These are phyloP conservation scores for Cubamyces sp. DNA, from an alignment of 768 basidiomycete species.

Conservation along the genomic window DNA sequence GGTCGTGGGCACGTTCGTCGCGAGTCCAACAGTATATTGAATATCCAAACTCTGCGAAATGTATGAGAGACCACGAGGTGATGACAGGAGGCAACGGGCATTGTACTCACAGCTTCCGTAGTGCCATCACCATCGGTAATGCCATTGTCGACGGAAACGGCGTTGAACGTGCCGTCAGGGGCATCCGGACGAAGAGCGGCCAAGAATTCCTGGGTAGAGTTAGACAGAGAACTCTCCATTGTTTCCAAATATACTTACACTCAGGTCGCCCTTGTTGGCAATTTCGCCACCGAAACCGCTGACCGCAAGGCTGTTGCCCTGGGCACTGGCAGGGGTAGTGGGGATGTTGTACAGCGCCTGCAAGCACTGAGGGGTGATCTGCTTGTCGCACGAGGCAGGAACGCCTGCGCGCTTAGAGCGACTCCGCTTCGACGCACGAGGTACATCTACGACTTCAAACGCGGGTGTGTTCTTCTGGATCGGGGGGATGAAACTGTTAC, in stretches of 20 bases:
- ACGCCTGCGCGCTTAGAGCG: background rate
- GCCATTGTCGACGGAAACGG: slow-evolving; percentile 4
- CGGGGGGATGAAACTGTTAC: slow-evolving; percentile 15
- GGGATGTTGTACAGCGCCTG: slow-evolving; percentile 41
- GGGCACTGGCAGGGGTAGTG: slow-evolving; percentile 34
- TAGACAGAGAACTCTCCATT: too few relatives aligned
- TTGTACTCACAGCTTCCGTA: slow-evolving; percentile 1
- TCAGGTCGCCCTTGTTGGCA: slow-evolving; percentile 35
- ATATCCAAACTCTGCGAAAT: slow-evolving; percentile 38
- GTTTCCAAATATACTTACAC: slow-evolving; percentile 19
- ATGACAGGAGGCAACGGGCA: background rate
- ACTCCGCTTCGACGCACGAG: slow-evolving; percentile 26
- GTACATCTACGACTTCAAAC: slow-evolving; percentile 26
- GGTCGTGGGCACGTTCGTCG: slow-evolving; percentile 34
- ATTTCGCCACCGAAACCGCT: slow-evolving; percentile 37
- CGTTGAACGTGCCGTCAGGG: slow-evolving; percentile 1
- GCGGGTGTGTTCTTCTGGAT: background rate
- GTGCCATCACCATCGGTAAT: background rate
- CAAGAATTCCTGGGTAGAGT: background rate
- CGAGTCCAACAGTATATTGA: slow-evolving; percentile 40
- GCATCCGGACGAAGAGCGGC: slow-evolving; percentile 2
- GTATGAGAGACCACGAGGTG: background rate
- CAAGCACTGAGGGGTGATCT: slow-evolving; percentile 29
- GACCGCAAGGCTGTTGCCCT: slow-evolving; percentile 35
- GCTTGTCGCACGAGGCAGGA: background rate